Conservation (phyloP, 441 rosid genomes). For the Populus tomentosa region DNA sequence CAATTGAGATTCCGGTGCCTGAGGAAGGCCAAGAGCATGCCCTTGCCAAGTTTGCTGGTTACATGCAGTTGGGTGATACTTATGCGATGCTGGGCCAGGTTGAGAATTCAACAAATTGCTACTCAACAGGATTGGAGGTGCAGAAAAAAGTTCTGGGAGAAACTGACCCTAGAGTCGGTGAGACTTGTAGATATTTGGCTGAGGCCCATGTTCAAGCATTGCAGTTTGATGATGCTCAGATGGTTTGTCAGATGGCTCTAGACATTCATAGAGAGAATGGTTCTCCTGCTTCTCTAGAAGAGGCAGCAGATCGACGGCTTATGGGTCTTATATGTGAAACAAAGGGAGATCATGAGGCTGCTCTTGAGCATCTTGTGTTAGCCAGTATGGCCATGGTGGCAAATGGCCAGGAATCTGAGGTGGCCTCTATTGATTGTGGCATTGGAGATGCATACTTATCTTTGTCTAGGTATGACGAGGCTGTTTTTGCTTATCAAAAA, state of each 20-base stretch:
- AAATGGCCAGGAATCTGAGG: conserved; percentile 59
- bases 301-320: conserved; percentile 84
- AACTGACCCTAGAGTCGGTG: conserved; percentile 67
- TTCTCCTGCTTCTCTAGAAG: conserved; percentile 58
- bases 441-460: conserved; percentile 90
- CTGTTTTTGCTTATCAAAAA: conserved; percentile 79
- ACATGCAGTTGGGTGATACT: conserved; percentile 96
- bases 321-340: conserved; percentile 91
- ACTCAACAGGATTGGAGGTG: conserved; percentile 79
- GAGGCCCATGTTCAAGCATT: conserved; percentile 90
- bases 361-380: conserved; percentile 85
- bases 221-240: conserved; percentile 83
- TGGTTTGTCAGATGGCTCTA: conserved; percentile 76
- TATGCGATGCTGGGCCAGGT: conserved; percentile 79
- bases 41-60: conserved; percentile 85
- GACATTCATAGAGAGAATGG: conserved; percentile 63
- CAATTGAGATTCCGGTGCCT: conserved; percentile 71
- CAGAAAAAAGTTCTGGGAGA: conserved; percentile 86
- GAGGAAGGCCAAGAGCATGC: conserved; percentile 80
- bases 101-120: conserved; percentile 68
- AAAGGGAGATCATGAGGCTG: conserved; percentile 75
- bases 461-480: conserved; percentile 80
- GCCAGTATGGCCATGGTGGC: conserved; percentile 95
- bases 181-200: conserved; percentile 83
- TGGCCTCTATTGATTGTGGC: conserved; percentile 76